Evolutionary conservation across 192 early-diverging fungal species (phyloP).

Genomic region (Backusella psychrophila): DNA sequence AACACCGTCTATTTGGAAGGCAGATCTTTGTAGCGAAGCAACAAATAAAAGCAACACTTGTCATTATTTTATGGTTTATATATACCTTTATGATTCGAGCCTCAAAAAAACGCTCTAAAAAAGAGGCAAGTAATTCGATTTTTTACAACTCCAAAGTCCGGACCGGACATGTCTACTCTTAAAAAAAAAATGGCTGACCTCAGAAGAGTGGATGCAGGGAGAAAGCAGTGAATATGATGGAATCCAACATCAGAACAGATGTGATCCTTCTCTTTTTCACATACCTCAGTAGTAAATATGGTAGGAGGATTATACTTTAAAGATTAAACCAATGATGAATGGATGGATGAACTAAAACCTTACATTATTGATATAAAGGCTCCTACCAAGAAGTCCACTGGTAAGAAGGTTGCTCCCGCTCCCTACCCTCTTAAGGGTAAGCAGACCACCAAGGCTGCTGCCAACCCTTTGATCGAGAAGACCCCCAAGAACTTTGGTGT

Average conservation of each 20-base stretch:
- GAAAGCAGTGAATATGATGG: not conserved
- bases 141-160: not conserved
- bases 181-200: not conserved
- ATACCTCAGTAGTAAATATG: not conserved
- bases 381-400: conserved; percentile 57
- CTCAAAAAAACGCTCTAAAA: too few species aligned
- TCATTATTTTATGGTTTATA: too few species aligned
- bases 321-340: too few species aligned
- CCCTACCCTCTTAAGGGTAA: conserved; percentile 75
- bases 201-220: not conserved
- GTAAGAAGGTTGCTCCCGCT: conserved; percentile 93
- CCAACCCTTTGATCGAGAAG: conserved; percentile 94
- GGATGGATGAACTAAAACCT: not conserved
- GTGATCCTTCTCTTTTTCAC: conserved; percentile 2
- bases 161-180: not conserved
- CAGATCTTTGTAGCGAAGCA: too few species aligned
- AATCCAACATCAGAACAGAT: not conserved
- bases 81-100: too few species aligned
- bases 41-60: too few species aligned
- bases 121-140: too few species aligned
- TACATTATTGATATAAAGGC: conserved; percentile 9
- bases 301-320: not conserved
- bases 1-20: too few species aligned
- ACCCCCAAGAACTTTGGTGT: conserved; percentile 93
- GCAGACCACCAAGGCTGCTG: conserved; percentile 64